Base-by-base conservation (phyloP, 2,329 filamentous ascomycete species). In the Phialocephala sp. region DNA sequence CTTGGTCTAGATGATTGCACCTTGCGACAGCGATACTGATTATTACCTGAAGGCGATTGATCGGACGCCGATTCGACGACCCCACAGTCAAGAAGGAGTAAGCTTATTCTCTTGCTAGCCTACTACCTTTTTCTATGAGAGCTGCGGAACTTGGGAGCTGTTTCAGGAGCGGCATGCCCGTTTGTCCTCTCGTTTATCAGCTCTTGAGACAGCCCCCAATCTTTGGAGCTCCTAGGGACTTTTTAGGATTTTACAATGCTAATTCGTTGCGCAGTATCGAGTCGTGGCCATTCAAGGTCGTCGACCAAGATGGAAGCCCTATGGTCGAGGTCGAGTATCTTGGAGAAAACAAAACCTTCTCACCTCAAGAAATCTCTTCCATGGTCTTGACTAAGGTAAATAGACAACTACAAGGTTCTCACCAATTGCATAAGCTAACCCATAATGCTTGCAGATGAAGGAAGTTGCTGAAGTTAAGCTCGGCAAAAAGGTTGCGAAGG, bases 241-340 rank as follows among this genome's bases (percentile, higher is more conserved):
- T n/a, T n/a, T n/a, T n/a, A n/a, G n/a, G n/a, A n/a, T n/a, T n/a
- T n/a, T n/a, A n/a, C n/a, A n/a, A n/a, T n/a, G n/a, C n/a, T n/a
- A n/a, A n/a, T n/a, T n/a, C n/a, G n/a, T n/a, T n/a, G n/a, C n/a
- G n/a, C n/a, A n/a, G n/a, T 32, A 90, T 95, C 78, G 92, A 97
- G 86, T 95, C 93, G 73, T 99, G 95, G 94, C 95, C 95, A 76
- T 99, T 99, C 91, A 97, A 96, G 89, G 92, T 99, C 79, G 82
- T 97, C 75, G 93, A 97, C 80, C 90, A 93, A 77, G 89, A 88
- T 75, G 92, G 91, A 79, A 92, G 89, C 85, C 95, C 95, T 74
- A 88, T 92, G 81, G 93, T 99, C 75, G 85, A 97, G 87, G 95
- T 99, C 72, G 88, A 97, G 80, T 98, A 98, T 85, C 89, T 98